These are phyloP conservation scores for Cadophora gregata DNA, from an alignment of 2,329 filamentous ascomycete species.

Conservation along the genomic window DNA sequence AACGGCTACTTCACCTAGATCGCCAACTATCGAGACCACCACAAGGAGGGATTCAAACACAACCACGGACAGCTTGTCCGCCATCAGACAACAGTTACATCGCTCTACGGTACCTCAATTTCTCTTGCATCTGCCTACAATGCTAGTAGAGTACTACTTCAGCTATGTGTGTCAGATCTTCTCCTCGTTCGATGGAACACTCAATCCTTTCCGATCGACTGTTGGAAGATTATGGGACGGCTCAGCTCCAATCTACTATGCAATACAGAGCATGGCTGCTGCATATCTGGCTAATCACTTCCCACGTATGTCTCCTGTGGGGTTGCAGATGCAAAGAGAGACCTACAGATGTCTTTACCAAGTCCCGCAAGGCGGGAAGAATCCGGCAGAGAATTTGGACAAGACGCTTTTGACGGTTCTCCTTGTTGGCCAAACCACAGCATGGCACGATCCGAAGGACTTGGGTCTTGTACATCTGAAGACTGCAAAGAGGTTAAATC, in stretches of 20 bases:
- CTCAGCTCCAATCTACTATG: constrained; percentile 63
- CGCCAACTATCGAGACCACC: not conserved
- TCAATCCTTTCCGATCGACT: constrained; percentile 66
- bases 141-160: constrained; percentile 68
- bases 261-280: constrained; percentile 69
- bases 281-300: constrained; percentile 64
- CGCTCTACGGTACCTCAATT: constrained; percentile 40
- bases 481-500: constrained; percentile 40
- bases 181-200: constrained; percentile 67
- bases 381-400: constrained; percentile 55
- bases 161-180: constrained; percentile 65
- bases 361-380: constrained; percentile 56
- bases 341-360: constrained; percentile 46
- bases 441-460: constrained; percentile 63
- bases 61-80: constrained; percentile 37
- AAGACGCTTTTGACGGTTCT: constrained; percentile 62
- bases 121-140: constrained; percentile 50
- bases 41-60: constrained; percentile 25
- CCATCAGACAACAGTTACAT: constrained; percentile 40
- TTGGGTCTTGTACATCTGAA: constrained; percentile 51
- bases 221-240: constrained; percentile 62
- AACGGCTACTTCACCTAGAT: not conserved
- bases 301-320: constrained; percentile 56
- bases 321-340: constrained; percentile 54
- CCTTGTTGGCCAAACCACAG: constrained; percentile 63